Percentiles rank a stretch among this genome's conserved stretches.
Conservation (phyloP, 169 alveolate genomes). For the Plasmodium cynomolgi region DNA sequence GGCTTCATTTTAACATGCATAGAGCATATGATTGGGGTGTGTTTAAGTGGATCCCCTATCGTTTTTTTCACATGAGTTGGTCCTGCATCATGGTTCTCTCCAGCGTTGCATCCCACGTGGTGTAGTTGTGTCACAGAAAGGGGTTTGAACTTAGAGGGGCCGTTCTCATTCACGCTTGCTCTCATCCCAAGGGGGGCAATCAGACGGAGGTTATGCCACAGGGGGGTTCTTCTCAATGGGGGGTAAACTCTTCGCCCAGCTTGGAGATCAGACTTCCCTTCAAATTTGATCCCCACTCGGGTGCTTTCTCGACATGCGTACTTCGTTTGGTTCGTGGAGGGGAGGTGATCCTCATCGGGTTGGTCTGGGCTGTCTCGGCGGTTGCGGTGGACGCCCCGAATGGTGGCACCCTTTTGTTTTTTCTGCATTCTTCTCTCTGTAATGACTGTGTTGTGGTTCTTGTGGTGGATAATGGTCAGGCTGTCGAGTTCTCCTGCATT, state of each 20-base stretch:
- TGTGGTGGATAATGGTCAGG: constrained; percentile 30
- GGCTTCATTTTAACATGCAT: background rate
- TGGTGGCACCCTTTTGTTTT: background rate
- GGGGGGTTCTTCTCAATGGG: background rate
- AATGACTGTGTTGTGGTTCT: background rate
- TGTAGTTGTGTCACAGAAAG: background rate
- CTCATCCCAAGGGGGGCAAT: background rate
- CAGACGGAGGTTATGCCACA: background rate
- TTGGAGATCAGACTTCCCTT: background rate
- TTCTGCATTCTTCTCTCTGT: constrained; percentile 17
- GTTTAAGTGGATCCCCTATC: background rate
- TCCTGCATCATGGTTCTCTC: background rate
- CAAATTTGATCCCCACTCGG: background rate
- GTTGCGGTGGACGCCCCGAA: background rate
- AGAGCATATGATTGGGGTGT: background rate
- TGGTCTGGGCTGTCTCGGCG: background rate
- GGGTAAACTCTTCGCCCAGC: background rate
- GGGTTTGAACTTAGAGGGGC: background rate
- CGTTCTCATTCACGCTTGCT: background rate
- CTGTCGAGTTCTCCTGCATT: constrained; percentile 24
- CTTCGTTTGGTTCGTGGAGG: background rate
- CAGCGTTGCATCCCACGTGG: background rate
- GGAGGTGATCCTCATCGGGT: background rate
- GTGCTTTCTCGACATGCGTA: background rate
- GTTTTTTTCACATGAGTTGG: background rate